phyloP scores from a whole-genome alignment of 352 stramenopile genomes.

The Elongisporangium senticosum region DNA sequence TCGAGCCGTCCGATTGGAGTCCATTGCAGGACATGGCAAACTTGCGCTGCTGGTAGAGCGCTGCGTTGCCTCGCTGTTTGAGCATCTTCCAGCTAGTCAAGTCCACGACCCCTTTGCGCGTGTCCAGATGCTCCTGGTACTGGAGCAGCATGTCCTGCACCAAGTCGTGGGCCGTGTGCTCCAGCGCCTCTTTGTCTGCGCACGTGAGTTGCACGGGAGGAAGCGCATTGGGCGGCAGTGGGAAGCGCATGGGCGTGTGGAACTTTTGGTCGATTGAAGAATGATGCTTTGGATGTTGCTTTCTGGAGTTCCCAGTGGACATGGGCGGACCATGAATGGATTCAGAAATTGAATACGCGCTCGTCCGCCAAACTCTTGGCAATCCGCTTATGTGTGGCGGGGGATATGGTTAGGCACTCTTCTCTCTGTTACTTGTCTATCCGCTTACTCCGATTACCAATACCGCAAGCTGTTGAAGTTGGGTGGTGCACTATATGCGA shows the following conservation, averaged over 20 bases:
- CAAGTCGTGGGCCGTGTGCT: not conserved
- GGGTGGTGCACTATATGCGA: no score
- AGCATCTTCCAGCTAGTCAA: slow-evolving; percentile 24
- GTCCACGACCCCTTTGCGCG: slow-evolving; percentile 13
- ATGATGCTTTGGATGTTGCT: not conserved
- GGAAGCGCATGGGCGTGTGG: slow-evolving; percentile 3
- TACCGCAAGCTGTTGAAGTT: not conserved
- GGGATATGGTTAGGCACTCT: not conserved
- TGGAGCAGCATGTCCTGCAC: slow-evolving; percentile 5
- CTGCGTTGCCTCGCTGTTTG: slow-evolving; percentile 14
- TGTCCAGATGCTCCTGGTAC: slow-evolving; percentile 15
- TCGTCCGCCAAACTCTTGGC: not conserved
- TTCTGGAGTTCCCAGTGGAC: not conserved
- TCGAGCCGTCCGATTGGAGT: not conserved
- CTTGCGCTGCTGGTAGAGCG: not conserved
- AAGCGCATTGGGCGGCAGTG: slow-evolving; percentile 2
- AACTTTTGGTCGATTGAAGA: not conserved
- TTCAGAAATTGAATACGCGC: not conserved
- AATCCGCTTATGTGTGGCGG: not conserved
- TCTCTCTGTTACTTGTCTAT: not conserved
- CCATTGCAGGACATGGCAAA: not conserved
- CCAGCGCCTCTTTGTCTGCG: not conserved
- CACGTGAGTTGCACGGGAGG: not conserved
- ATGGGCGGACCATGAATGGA: not conserved
- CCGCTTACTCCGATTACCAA: not conserved